Conservation (phyloP, 148 eudicot genomes). For the Diospyros lotus region DNA sequence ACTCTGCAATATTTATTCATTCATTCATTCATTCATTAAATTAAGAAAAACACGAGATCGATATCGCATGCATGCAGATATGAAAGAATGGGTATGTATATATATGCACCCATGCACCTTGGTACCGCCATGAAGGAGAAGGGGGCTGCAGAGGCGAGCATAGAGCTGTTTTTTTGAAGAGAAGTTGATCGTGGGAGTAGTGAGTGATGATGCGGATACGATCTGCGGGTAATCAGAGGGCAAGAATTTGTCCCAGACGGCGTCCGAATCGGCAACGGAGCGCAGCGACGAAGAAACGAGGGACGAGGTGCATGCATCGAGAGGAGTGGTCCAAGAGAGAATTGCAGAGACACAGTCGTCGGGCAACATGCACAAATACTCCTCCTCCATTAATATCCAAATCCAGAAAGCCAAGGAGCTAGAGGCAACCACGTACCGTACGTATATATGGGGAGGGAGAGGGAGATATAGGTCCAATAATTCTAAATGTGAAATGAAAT, state of each 20-base stretch:
- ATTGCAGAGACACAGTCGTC: slow-evolving; percentile 45
- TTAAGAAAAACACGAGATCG: too few relatives aligned
- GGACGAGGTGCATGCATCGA: slow-evolving; percentile 36
- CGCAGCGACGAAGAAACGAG: slow-evolving; percentile 29
- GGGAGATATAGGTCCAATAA: too few relatives aligned
- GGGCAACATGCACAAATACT: slow-evolving; percentile 22
- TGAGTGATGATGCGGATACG: slow-evolving; percentile 21
- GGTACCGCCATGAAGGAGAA: slow-evolving; percentile 47
- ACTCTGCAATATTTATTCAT: slow-evolving; percentile 24
- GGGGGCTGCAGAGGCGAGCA: slow-evolving; percentile 36
- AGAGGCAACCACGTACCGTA: too few relatives aligned
- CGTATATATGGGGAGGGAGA: too few relatives aligned
- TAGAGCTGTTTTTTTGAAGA: slow-evolving; percentile 49
- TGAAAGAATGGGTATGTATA: background rate
- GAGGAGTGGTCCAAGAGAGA: slow-evolving; percentile 43
- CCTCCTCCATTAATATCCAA: too few relatives aligned
- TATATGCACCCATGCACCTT: slow-evolving; percentile 31
- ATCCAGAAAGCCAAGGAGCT: too few relatives aligned
- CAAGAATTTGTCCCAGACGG: slow-evolving; percentile 54
- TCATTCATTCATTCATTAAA: too few relatives aligned
- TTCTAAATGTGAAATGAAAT: too few relatives aligned
- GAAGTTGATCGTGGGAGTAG: slow-evolving; percentile 19
- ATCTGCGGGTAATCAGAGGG: slow-evolving; percentile 38
- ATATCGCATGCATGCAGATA: too few relatives aligned
- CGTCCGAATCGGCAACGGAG: slow-evolving; percentile 34